Percentiles rank a stretch among this genome's conserved stretches.
These are phyloP conservation scores for Penicillium lividum DNA, from an alignment of 495 filamentous ascomycete species.

Conservation along the genomic window DNA sequence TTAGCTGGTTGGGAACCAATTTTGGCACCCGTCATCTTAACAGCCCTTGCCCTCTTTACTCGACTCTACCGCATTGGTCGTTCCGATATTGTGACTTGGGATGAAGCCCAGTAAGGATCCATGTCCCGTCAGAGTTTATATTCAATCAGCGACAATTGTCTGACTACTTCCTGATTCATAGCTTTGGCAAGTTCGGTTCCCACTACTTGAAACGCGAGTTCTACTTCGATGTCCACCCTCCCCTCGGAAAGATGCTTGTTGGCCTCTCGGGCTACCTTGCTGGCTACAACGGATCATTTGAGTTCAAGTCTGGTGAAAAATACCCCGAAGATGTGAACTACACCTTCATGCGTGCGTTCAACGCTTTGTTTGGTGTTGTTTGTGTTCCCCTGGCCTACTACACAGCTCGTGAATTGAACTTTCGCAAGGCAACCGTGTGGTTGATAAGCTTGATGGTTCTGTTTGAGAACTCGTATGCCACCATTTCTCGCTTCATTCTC, in stretches of 20 bases:
- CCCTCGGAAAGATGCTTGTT: slow-evolving; percentile 96
- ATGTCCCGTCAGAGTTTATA: background rate
- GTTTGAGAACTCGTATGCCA: slow-evolving; percentile 98
- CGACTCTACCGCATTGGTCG: slow-evolving; percentile 93
- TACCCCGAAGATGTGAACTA: slow-evolving; percentile 95
- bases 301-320: slow-evolving; percentile 97
- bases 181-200: slow-evolving; percentile 98
- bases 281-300: slow-evolving; percentile 98
- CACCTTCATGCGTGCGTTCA: slow-evolving; percentile 98
- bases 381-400: slow-evolving; percentile 95
- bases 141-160: slow-evolving; percentile 14
- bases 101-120: slow-evolving; percentile 84
- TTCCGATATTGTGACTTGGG: slow-evolving; percentile 97
- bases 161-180: slow-evolving; percentile 41
- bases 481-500: slow-evolving; percentile 96
- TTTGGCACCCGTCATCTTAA: slow-evolving; percentile 86
- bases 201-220: slow-evolving; percentile 98
- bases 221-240: slow-evolving; percentile 99
- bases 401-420: slow-evolving; percentile 86
- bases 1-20: slow-evolving; percentile 83
- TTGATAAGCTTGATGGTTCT: slow-evolving; percentile 94
- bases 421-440: slow-evolving; percentile 86
- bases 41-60: slow-evolving; percentile 86
- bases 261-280: slow-evolving; percentile 93
- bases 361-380: slow-evolving; percentile 87